Conservation (phyloP, 176 grass and related monocot genomes). For the Luzula sylvatica region DNA sequence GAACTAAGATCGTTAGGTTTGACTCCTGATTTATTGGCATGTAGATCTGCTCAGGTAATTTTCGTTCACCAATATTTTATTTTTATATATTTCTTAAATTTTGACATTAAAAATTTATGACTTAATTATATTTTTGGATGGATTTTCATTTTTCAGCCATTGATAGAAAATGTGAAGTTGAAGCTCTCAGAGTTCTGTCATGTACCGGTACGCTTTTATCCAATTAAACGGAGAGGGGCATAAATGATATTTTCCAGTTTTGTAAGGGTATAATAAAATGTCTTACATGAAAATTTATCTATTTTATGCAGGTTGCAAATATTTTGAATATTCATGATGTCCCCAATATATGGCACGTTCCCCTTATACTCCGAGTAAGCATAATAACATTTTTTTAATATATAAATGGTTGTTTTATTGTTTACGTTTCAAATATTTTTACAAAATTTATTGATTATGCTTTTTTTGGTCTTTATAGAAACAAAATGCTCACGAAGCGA, state of each 20-base stretch:
- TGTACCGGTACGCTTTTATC: conserved; percentile 61
- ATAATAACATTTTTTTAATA: conserved; percentile 9
- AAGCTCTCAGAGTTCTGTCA: conserved; percentile 99
- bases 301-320: conserved; percentile 60
- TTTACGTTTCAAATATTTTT: not conserved
- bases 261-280: not conserved
- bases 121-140: conserved; percentile 21
- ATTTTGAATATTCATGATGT: conserved; percentile 96
- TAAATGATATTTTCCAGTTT: not conserved
- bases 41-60: conserved; percentile 85
- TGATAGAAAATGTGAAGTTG: conserved; percentile 65
- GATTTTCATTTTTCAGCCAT: conserved; percentile 42
- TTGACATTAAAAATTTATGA: not conserved
- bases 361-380: conserved; percentile 86
- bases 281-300: conserved; percentile 9
- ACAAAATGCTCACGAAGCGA: conserved; percentile 83
- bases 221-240: not conserved
- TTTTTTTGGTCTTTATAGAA: conserved; percentile 46
- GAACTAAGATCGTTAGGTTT: conserved; percentile 90
- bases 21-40: conserved; percentile 92
- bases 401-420: not conserved
- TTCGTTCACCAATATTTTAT: not conserved
- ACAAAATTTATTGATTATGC: conserved; percentile 11
- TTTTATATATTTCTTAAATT: conserved; percentile 2
- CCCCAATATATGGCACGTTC: conserved; percentile 96